Conservation (phyloP, 192 early-diverging fungal species). For the Neocallimastix lanati region DNA sequence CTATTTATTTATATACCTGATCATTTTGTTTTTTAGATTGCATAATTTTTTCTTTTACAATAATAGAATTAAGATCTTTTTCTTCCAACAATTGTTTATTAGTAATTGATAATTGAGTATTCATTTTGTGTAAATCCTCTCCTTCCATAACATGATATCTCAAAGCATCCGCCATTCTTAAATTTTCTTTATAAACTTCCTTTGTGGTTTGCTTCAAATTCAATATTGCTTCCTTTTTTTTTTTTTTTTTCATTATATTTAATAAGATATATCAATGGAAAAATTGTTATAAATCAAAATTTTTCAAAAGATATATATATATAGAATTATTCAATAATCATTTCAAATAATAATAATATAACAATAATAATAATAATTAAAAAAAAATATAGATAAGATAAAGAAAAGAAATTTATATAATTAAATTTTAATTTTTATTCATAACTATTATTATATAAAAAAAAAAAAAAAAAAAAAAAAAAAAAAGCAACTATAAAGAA, state of each 20-base stretch:
- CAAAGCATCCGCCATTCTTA: slow-evolving; percentile 36
- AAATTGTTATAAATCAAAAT: no score
- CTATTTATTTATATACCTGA: slow-evolving; percentile 14
- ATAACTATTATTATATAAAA: no score
- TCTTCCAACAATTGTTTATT: slow-evolving; percentile 30
- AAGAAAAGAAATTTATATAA: no score
- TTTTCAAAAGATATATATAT: no score
- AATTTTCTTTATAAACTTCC: slow-evolving; percentile 42
- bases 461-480: no score
- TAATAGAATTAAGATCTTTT: slow-evolving; percentile 37
- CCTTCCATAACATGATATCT: slow-evolving; percentile 33
- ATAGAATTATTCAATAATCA: no score
- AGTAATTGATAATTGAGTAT: slow-evolving; percentile 9
- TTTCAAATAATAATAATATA: no score
- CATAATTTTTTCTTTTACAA: slow-evolving; percentile 42
- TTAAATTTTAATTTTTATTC: no score
- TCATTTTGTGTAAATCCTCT: slow-evolving; percentile 26
- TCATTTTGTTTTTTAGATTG: slow-evolving; percentile 27
- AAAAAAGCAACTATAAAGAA: no score
- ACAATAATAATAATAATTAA: no score
- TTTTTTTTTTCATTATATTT: neutral
- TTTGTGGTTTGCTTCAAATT: slow-evolving; percentile 40
- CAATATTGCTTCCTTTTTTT: slow-evolving; percentile 25
- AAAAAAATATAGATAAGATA: no score
- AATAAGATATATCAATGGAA: neutral